Percentiles rank a stretch among this genome's conserved stretches.
Evolutionary conservation across 2,329 filamentous ascomycete genomes (phyloP).

Genomic region (Chaetothyriales sp.): DNA sequence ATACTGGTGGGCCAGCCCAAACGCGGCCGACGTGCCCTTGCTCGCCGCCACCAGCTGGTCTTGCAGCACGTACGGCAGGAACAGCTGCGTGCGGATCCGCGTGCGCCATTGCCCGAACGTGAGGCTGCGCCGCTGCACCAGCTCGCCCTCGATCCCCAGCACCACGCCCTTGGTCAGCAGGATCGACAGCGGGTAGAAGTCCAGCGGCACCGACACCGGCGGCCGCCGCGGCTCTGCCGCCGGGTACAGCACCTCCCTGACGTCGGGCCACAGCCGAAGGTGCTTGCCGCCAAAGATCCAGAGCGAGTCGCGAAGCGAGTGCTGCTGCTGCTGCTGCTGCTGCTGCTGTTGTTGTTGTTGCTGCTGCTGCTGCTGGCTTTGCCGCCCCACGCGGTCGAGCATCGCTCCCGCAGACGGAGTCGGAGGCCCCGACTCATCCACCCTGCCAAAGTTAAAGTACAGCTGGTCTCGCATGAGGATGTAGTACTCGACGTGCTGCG

Average conservation of each 20-base stretch:
- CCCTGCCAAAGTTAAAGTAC: slow-evolving; percentile 34
- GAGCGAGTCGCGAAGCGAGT: slow-evolving; percentile 64
- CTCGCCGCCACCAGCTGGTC: slow-evolving; percentile 56
- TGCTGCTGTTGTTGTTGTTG: too few relatives aligned
- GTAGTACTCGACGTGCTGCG: slow-evolving; percentile 93
- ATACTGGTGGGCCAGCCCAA: slow-evolving; percentile 72
- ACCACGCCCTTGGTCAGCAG: slow-evolving; percentile 81
- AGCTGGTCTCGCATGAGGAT: slow-evolving; percentile 78
- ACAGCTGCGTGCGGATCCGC: slow-evolving; percentile 78
- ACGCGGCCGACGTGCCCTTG: slow-evolving; percentile 56
- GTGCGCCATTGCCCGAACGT: slow-evolving; percentile 84
- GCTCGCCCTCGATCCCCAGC: slow-evolving; percentile 78
- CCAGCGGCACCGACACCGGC: slow-evolving; percentile 66
- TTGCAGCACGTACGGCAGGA: slow-evolving; percentile 75
- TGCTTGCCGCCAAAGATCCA: slow-evolving; percentile 89
- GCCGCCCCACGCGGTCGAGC: neutral
- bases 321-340: too few relatives aligned
- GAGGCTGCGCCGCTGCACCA: slow-evolving; percentile 84
- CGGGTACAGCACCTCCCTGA: slow-evolving; percentile 67
- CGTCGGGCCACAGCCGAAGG: slow-evolving; percentile 77
- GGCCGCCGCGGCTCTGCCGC: slow-evolving; percentile 40
- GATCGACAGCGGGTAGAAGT: slow-evolving; percentile 88
- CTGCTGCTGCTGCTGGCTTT: too few relatives aligned
- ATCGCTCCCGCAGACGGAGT: slow-evolving; percentile 36
- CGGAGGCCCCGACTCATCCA: slow-evolving; percentile 35